A percentile compares a stretch with the other conserved stretches of the same genome.
Conservation (phyloP, 2,329 filamentous ascomycete species). For the Chaetothyriales sp. region DNA sequence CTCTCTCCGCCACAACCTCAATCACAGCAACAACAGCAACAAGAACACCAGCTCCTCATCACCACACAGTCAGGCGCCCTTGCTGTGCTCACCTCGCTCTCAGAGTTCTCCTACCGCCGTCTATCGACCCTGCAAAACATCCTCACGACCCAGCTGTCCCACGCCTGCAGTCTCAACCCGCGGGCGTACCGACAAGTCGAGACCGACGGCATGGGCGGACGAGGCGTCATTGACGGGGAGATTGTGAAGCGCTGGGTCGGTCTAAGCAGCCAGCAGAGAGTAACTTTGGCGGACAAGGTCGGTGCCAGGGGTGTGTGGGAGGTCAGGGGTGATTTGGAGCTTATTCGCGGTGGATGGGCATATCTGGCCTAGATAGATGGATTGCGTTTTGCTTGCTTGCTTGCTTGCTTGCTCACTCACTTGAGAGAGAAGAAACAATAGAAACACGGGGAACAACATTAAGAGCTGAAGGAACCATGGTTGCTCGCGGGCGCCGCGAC, state of each 20-base stretch:
- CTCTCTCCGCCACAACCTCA: background rate
- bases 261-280: slow-evolving; percentile 54
- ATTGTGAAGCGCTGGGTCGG: slow-evolving; percentile 63
- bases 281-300: slow-evolving; percentile 60
- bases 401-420: too few relatives aligned
- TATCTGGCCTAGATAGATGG: background rate
- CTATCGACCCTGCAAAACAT: slow-evolving; percentile 69
- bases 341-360: slow-evolving; percentile 41
- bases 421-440: too few relatives aligned
- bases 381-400: too few relatives aligned
- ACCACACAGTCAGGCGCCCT: slow-evolving; percentile 65
- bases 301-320: slow-evolving; percentile 51
- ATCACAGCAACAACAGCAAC: background rate
- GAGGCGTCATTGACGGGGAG: slow-evolving; percentile 66
- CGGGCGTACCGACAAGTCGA: slow-evolving; percentile 56
- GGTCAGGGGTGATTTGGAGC: slow-evolving; percentile 56
- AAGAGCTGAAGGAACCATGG: too few relatives aligned
- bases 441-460: too few relatives aligned
- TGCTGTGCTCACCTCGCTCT: slow-evolving; percentile 60
- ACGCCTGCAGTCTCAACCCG: slow-evolving; percentile 69
- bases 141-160: slow-evolving; percentile 55
- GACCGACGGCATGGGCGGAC: slow-evolving; percentile 36
- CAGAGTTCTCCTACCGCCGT: slow-evolving; percentile 70
- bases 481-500: too few relatives aligned
- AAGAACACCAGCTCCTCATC: slow-evolving; percentile 36